Conservation (phyloP, 805 yeast genomes). For the Candida bentonensis region DNA sequence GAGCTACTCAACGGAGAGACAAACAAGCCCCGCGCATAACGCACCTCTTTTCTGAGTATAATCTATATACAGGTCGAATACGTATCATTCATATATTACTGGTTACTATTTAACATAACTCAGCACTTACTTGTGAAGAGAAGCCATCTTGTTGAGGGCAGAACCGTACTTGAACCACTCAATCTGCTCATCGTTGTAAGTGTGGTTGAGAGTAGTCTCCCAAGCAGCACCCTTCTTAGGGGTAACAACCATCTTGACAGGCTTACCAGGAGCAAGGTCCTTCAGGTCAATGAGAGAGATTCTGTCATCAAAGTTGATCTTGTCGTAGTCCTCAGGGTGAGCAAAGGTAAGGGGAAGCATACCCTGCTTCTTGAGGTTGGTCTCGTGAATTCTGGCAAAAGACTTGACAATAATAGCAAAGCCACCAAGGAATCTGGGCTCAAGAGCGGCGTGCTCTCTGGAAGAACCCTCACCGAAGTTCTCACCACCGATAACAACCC, state of each 20-base stretch:
- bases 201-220: constrained; percentile 88
- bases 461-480: constrained; percentile 99
- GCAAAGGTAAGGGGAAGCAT: constrained; percentile 90
- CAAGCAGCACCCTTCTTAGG: constrained; percentile 66
- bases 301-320: constrained; percentile 80
- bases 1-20: no score
- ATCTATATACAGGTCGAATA: no score
- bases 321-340: constrained; percentile 83
- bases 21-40: no score
- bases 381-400: constrained; percentile 98
- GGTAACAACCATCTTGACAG: constrained; percentile 61
- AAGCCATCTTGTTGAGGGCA: constrained; percentile 92
- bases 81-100: background rate
- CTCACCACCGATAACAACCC: constrained; percentile 98
- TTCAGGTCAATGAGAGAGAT: constrained; percentile 77
- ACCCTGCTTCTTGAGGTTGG: constrained; percentile 99
- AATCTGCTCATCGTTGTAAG: constrained; percentile 91
- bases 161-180: constrained; percentile 99
- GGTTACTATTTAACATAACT: background rate
- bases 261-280: constrained; percentile 85
- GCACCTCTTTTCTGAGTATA: no score
- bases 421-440: constrained; percentile 98
- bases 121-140: constrained; percentile 11
- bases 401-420: constrained; percentile 96
- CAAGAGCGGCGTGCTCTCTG: constrained; percentile 98